phyloP scores from a whole-genome alignment of 2,329 filamentous ascomycete species.

The Aspergillus sp. region DNA sequence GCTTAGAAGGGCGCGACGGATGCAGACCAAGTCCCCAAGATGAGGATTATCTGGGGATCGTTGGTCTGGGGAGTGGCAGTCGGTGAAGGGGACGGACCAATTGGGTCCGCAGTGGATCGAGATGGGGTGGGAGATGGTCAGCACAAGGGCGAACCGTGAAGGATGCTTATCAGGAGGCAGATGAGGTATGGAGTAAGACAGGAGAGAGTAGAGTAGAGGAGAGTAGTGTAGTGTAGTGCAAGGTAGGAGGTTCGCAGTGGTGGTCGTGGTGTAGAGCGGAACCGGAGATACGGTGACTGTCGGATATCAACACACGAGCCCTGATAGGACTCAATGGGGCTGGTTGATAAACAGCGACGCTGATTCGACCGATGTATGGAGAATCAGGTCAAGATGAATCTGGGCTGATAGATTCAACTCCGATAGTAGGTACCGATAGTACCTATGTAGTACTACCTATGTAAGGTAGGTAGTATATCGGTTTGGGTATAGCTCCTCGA shows the following conservation, averaged over 20 bases:
- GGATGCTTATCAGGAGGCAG: slow-evolving; percentile 25
- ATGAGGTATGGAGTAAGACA: not conserved
- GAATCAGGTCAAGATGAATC: too few species aligned
- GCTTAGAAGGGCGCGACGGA: not conserved
- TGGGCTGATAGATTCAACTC: too few species aligned
- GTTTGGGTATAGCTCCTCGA: too few species aligned
- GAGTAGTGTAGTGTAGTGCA: not conserved
- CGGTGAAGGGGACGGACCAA: not conserved
- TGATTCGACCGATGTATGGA: slow-evolving; percentile 5
- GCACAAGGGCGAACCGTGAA: slow-evolving; percentile 17
- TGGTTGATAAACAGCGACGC: not conserved
- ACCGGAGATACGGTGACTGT: slow-evolving; percentile 9
- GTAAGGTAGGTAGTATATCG: too few species aligned
- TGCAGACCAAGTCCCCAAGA: slow-evolving; percentile 12
- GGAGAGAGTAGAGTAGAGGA: not conserved
- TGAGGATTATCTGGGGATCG: slow-evolving; percentile 11
- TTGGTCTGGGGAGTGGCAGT: not conserved
- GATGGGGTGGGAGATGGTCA: slow-evolving; percentile 1
- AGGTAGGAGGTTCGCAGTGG: too few species aligned
- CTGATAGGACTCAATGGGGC: not conserved
- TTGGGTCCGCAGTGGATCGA: not conserved
- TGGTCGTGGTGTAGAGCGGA: slow-evolving; percentile 13
- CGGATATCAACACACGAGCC: slow-evolving; percentile 4
- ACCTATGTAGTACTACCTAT: too few species aligned
- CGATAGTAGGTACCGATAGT: too few species aligned